Conservation (phyloP, 495 filamentous ascomycete species). For the Aspergillus cavernicola region DNA sequence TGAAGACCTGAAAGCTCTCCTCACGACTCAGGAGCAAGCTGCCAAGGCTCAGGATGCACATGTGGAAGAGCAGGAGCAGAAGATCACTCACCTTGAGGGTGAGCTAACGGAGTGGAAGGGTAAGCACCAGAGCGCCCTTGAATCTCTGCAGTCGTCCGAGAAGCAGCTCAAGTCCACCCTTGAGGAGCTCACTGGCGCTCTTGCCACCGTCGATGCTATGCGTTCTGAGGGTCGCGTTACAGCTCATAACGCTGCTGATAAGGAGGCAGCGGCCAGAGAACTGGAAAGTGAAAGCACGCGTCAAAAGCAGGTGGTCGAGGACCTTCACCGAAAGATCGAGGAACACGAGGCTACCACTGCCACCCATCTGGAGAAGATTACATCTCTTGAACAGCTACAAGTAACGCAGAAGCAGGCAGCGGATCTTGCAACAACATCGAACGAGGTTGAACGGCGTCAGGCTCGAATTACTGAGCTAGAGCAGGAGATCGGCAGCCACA, state of each 20-base stretch:
- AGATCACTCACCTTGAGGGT: constrained; percentile 66
- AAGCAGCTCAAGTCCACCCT: constrained; percentile 68
- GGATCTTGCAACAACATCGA: constrained; percentile 30
- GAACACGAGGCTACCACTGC: constrained; percentile 71
- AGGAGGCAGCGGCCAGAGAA: constrained; percentile 42
- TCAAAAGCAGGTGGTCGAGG: constrained; percentile 63
- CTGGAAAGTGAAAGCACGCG: constrained; percentile 50
- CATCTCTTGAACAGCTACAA: constrained; percentile 63
- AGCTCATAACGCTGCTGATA: constrained; percentile 36
- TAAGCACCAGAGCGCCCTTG: constrained; percentile 67
- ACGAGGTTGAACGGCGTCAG: constrained; percentile 48
- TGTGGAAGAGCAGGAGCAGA: constrained; percentile 53
- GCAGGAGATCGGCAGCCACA: constrained; percentile 51
- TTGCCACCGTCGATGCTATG: constrained; percentile 46
- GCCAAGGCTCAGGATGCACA: constrained; percentile 43
- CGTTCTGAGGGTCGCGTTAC: constrained; percentile 33
- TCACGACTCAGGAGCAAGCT: constrained; percentile 46
- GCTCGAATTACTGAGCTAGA: constrained; percentile 55
- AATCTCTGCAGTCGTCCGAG: constrained; percentile 71
- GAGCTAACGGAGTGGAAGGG: constrained; percentile 73
- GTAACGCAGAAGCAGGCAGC: constrained; percentile 56
- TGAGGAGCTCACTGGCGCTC: constrained; percentile 59
- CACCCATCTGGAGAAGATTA: constrained; percentile 58
- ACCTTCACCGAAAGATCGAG: constrained; percentile 70
- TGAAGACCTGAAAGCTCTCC: constrained; percentile 56